Conservation (phyloP, 352 stramenopile genomes). For the Globisporangium recalcitrans region DNA sequence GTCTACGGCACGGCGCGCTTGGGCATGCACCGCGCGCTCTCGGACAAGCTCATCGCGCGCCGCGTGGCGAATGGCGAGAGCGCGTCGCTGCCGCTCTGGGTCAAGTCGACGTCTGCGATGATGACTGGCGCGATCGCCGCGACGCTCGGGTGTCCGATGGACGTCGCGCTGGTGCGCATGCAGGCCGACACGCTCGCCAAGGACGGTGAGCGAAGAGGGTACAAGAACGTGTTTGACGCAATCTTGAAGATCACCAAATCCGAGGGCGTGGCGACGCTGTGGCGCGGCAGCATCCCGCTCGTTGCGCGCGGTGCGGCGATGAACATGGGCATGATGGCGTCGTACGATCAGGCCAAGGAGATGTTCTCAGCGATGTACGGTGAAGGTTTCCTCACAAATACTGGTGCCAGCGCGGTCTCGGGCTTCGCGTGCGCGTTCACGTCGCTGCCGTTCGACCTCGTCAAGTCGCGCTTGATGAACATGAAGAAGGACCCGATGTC, state of each 20-base stretch:
- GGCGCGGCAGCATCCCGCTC: conserved; percentile 88
- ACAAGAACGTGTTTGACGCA: conserved; percentile 98
- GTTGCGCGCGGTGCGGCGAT: conserved; percentile 97
- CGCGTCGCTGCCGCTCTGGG: conserved; percentile 55
- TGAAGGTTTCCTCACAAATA: conserved; percentile 86
- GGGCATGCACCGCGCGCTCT: conserved; percentile 81
- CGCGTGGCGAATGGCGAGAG: conserved; percentile 67
- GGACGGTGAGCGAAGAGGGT: conserved; percentile 90
- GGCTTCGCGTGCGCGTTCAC: conserved; percentile 97
- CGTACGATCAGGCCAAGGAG: conserved; percentile 98
- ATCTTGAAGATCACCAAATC: conserved; percentile 85
- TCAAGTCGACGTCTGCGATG: conserved; percentile 78
- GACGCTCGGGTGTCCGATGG: conserved; percentile 97
- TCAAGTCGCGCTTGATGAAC: conserved; percentile 98
- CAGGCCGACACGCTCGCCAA: conserved; percentile 95
- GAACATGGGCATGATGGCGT: conserved; percentile 99
- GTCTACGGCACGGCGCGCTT: conserved; percentile 82
- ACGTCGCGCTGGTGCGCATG: conserved; percentile 97
- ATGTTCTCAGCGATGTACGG: conserved; percentile 64
- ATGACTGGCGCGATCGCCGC: conserved; percentile 87
- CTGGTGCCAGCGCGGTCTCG: conserved; percentile 91
- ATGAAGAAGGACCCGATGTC: conserved; percentile 91
- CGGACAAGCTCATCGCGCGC: conserved; percentile 67
- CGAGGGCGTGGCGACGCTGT: conserved; percentile 88
- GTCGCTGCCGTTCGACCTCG: conserved; percentile 98